A percentile compares a stretch with the other conserved stretches of the same genome.
phyloP scores from a whole-genome alignment of 2,329 filamentous ascomycete species.

The Fusarium sp. region DNA sequence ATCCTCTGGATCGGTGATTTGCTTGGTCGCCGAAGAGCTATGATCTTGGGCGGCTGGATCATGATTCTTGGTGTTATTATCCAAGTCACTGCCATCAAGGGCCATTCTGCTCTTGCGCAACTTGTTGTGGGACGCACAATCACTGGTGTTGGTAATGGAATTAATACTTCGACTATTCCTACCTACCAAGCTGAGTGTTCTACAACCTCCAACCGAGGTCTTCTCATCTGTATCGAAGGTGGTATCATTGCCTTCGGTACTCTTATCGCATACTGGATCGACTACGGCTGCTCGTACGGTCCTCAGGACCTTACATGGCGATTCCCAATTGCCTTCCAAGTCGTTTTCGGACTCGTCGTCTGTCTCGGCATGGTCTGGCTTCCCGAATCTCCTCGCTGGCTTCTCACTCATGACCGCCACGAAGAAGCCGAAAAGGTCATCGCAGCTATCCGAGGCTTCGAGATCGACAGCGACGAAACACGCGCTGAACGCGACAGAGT shows the following conservation, averaged over 20 bases:
- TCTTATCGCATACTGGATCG: slow-evolving; percentile 59
- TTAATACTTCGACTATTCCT: slow-evolving; percentile 63
- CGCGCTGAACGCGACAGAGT: slow-evolving; percentile 68
- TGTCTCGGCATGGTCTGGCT: slow-evolving; percentile 58
- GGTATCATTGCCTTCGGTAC: slow-evolving; percentile 57
- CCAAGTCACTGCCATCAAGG: slow-evolving; percentile 60
- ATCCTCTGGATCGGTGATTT: slow-evolving; percentile 66
- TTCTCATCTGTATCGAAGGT: slow-evolving; percentile 64
- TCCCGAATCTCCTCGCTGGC: slow-evolving; percentile 60
- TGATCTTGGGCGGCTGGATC: slow-evolving; percentile 66
- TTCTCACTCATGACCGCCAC: slow-evolving; percentile 60
- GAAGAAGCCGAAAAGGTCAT: slow-evolving; percentile 53
- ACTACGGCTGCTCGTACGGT: slow-evolving; percentile 57
- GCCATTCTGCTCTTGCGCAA: slow-evolving; percentile 56
- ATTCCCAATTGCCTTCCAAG: slow-evolving; percentile 62
- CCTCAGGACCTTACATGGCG: slow-evolving; percentile 62
- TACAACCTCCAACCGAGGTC: slow-evolving; percentile 63
- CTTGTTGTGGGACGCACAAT: slow-evolving; percentile 63
- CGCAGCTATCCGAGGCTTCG: slow-evolving; percentile 50
- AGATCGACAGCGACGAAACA: slow-evolving; percentile 67
- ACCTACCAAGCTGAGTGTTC: slow-evolving; percentile 68
- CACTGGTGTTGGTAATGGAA: slow-evolving; percentile 64
- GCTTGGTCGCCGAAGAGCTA: slow-evolving; percentile 63
- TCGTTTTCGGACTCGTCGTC: slow-evolving; percentile 57
- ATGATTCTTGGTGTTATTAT: slow-evolving; percentile 71